A percentile compares a stretch with the other conserved stretches of the same genome.
These are phyloP conservation scores for Saprolegnia diclina DNA, from an alignment of 352 stramenopile species.

Conservation along the genomic window DNA sequence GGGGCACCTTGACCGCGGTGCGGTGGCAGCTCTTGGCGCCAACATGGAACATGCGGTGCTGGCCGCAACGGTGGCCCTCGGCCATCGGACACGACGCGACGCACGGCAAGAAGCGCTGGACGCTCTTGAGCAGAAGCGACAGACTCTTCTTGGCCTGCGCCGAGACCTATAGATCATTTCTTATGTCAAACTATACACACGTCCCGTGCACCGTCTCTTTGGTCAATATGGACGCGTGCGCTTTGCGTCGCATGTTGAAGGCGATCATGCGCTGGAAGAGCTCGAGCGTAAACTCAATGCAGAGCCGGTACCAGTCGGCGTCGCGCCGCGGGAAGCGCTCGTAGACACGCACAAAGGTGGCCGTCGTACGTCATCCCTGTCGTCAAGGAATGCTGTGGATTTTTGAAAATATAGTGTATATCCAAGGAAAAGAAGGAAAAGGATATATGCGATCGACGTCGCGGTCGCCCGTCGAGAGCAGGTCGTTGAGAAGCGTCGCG, in stretches of 20 bases:
- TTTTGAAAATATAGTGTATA: not conserved
- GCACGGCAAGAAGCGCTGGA: conserved; percentile 8
- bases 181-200: too few relatives aligned
- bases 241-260: conserved; percentile 10
- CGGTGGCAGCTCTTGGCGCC: not conserved
- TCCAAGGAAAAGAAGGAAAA: not conserved
- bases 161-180: not conserved
- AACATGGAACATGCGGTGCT: not conserved
- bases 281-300: not conserved
- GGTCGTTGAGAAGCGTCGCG: not conserved
- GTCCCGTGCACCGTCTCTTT: conserved; percentile 6
- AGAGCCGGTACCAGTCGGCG: not conserved
- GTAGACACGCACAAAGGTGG: conserved; percentile 3
- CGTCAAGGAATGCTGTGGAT: not conserved
- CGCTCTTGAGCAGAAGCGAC: not conserved
- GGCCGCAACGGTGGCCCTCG: not conserved
- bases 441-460: conserved; percentile 7
- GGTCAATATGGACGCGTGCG: not conserved
- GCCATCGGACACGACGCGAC: not conserved
- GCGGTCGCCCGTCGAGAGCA: not conserved
- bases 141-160: conserved; percentile 16
- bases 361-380: not conserved
- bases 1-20: not conserved
- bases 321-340: not conserved
- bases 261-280: conserved; percentile 8